Evolutionary conservation across 306 rosid genomes (phyloP), one percentile per base, ranked within the genome.

Genomic region (Crotalaria pallida): DNA sequence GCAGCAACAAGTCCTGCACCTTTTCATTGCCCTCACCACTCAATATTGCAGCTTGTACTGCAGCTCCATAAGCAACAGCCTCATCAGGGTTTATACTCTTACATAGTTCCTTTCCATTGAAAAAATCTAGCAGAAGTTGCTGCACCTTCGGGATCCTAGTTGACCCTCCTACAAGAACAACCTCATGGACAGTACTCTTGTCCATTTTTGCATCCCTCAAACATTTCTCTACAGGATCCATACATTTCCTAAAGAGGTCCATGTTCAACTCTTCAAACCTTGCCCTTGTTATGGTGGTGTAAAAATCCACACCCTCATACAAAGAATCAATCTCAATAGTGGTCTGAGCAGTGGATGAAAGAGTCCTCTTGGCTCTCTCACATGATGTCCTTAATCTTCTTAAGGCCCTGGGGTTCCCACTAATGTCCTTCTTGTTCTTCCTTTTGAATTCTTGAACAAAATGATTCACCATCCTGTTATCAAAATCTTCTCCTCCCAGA

Each of bases 401-500:
- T 7, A 84, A 26, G 31, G 88, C 84, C 33, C 84, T 78, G 8
- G 81, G 69, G 24, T 81, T 81, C 50, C 88, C 88, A 67, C 80
- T 75, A 31, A 84, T 81, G 40, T 81, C 85, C 56, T 81, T 81
- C 58, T 84, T 80, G 72, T 81, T 53, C 75, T 80, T 81, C 38
- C 88, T 77, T 81, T 78, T 84, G 55, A 84, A 84, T 7, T 84
- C 88, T 38, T 84, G 83, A 57, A 84, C 84, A 10, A 84, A 84
- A 84, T 84, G 88, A 34, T 81, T 84, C 73, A 81, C 85, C 85
- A 81, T 81, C 51, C 85, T 84, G 62, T 78, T 84, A 22, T 84
- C 84, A 75, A 84, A 84, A 65, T 84, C 88, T 58, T 84, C 85
- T 71, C 88, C 88, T 1, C 88, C 88, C 77, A 84, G 72, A 74